Percentiles rank a stretch among this genome's conserved stretches.
Conservation (phyloP, 78 protist species). For the Pigoraptor vietnamica region DNA sequence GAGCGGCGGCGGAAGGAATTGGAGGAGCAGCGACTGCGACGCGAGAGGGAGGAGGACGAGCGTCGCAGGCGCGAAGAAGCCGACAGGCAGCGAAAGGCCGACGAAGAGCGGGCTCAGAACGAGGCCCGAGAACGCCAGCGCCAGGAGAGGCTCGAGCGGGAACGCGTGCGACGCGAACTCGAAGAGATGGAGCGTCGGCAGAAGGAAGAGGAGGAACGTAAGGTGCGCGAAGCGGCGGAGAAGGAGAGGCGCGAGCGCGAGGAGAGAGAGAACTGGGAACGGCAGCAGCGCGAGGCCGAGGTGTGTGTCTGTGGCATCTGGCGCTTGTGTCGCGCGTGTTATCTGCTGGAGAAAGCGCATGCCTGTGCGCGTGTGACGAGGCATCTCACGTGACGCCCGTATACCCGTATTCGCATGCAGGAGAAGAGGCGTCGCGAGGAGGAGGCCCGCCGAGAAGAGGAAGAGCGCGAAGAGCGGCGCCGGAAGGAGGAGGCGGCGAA, state of each 20-base stretch:
- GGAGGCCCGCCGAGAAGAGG: background rate
- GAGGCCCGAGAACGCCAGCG: background rate
- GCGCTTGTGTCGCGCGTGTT: background rate
- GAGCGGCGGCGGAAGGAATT: no score
- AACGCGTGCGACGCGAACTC: background rate
- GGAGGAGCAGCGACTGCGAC: no score
- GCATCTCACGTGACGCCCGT: no score
- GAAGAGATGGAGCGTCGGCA: background rate
- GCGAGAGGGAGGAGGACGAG: no score
- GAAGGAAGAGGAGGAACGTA: background rate
- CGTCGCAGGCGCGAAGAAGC: no score
- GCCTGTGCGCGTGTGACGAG: background rate
- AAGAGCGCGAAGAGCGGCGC: background rate
- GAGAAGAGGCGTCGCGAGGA: background rate
- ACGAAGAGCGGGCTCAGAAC: background rate
- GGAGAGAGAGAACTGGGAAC: background rate
- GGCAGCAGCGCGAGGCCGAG: background rate
- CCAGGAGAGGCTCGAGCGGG: background rate
- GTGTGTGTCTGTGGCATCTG: background rate
- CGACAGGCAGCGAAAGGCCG: background rate
- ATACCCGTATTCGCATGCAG: no score
- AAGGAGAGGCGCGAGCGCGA: background rate
- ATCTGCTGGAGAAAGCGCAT: background rate
- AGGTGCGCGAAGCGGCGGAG: background rate
- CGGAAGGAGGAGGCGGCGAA: background rate